A percentile compares a stretch with the other conserved stretches of the same genome.
phyloP scores from a whole-genome alignment of 139 green algal species.

The Yamagishiella unicocca region DNA sequence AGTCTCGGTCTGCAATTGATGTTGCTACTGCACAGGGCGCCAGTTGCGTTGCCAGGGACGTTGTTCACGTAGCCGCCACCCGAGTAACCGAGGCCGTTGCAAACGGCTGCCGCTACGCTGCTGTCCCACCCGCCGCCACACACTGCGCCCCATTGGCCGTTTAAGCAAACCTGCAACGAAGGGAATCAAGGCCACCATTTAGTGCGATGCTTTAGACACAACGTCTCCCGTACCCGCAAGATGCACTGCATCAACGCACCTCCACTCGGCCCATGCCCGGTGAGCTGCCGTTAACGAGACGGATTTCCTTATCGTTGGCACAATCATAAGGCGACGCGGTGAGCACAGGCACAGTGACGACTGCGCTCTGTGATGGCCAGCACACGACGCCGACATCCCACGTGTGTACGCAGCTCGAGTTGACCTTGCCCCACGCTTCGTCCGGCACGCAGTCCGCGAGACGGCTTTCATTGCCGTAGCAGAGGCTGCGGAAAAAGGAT shows the following conservation, averaged over 20 bases:
- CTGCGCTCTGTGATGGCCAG: background rate
- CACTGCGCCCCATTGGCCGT: constrained; percentile 1
- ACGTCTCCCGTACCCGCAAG: no score
- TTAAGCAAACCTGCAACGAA: background rate
- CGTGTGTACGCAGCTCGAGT: background rate
- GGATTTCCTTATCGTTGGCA: background rate
- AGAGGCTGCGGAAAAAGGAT: background rate
- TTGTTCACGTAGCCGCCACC: constrained; percentile 25
- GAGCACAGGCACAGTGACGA: background rate
- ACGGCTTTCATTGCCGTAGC: constrained; percentile 11
- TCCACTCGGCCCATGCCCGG: constrained; percentile 22
- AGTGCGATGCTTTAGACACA: no score
- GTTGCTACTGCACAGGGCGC: background rate
- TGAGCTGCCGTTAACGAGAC: constrained; percentile 12
- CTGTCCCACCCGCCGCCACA: background rate
- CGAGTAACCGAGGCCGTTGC: background rate
- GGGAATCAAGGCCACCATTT: no score
- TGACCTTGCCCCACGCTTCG: constrained; percentile 2
- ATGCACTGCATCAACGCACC: no score
- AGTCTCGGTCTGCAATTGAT: background rate
- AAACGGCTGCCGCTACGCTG: background rate
- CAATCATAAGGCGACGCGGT: background rate
- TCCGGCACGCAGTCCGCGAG: constrained; percentile 17
- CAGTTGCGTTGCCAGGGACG: background rate
- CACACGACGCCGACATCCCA: background rate